Evolutionary conservation across 2,329 filamentous ascomycete species (phyloP), one percentile per base, ranked within the genome.

Genomic region (Penicillium italicum): DNA sequence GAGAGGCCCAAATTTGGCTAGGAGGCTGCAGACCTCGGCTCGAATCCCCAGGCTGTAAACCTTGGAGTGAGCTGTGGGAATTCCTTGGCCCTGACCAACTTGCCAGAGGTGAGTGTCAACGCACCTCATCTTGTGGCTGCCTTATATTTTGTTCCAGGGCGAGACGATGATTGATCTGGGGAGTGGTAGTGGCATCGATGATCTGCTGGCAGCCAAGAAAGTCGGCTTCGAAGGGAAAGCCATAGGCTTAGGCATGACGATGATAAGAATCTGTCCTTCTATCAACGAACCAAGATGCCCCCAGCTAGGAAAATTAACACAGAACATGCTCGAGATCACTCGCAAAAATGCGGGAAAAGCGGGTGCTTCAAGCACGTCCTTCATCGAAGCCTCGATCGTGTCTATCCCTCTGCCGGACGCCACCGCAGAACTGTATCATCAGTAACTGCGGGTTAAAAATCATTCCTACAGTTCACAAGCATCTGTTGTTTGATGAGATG

Each of bases 361-460:
- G 0, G 61, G 67, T 0, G 69, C 70, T 5, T 56, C 61, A 6
- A 85, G 85, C 60, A 74, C 79, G 3, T 63, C 71, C 12, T 85
- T 86, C 55, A 61, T 85, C 55, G 69, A 83, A 56, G 72, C 76
- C 2, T 65, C 63, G 18, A 85, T 87, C 63, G 84, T 80, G 0
- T 61, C 71, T 4, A 78, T 85, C 20, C 69, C 76, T 0, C 69
- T 85, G 0, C 65, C 72, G 1, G 60, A 69, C 10, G 63, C 57
- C 9, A 78, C 65, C 16, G 80, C 77, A 18, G 77, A 85, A 85
- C 68, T 81, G 80, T 62, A 78, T 87, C 54, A 84, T 86, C 59
- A 82, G 79, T 59, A 88, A 87, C 69, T 88, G 84, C 56, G 83
- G 85, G 26, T 71, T 86, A 56, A 86, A 85, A 60, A 79, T 85